Percentiles rank a stretch among this genome's conserved stretches.
phyloP scores from a whole-genome alignment of 2,329 filamentous ascomycete genomes.

The Pleoardoris graminearum region DNA sequence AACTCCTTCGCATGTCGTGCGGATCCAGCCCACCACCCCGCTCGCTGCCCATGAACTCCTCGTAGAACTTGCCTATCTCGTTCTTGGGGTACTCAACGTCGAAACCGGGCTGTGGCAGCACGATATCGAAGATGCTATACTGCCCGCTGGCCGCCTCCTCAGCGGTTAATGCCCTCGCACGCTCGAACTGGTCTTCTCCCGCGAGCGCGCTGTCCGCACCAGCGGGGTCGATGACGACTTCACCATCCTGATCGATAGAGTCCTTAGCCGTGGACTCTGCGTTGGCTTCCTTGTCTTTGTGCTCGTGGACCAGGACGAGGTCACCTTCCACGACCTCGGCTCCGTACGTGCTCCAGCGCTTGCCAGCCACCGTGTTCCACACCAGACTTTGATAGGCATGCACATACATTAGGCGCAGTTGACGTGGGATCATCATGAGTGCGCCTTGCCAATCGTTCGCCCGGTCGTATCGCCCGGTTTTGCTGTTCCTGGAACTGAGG shows the following conservation, averaged over 20 bases:
- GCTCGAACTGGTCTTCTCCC: constrained; percentile 62
- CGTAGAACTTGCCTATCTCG: constrained; percentile 80
- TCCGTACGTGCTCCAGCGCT: constrained; percentile 78
- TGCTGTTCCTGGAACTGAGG: constrained; percentile 56
- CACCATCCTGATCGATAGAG: constrained; percentile 62
- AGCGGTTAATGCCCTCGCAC: constrained; percentile 72
- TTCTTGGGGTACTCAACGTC: constrained; percentile 87
- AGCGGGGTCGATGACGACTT: constrained; percentile 66
- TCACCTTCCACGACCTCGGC: constrained; percentile 79
- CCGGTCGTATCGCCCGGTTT: constrained; percentile 52
- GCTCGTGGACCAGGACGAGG: constrained; percentile 70
- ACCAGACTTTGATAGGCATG: constrained; percentile 95
- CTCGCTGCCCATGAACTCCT: constrained; percentile 79
- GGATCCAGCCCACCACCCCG: constrained; percentile 80
- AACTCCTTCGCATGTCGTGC: constrained; percentile 79
- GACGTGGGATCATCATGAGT: constrained; percentile 76
- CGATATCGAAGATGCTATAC: constrained; percentile 83
- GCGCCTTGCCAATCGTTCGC: constrained; percentile 78
- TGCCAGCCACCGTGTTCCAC: constrained; percentile 85
- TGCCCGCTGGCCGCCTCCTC: constrained; percentile 77
- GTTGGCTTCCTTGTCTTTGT: constrained; percentile 53
- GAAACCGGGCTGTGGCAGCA: constrained; percentile 89
- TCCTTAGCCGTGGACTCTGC: constrained; percentile 32
- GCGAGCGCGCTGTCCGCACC: constrained; percentile 59
- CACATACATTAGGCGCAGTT: constrained; percentile 89